Conservation (phyloP, 2,329 filamentous ascomycete genomes). For the Diaporthe ilicicola region DNA sequence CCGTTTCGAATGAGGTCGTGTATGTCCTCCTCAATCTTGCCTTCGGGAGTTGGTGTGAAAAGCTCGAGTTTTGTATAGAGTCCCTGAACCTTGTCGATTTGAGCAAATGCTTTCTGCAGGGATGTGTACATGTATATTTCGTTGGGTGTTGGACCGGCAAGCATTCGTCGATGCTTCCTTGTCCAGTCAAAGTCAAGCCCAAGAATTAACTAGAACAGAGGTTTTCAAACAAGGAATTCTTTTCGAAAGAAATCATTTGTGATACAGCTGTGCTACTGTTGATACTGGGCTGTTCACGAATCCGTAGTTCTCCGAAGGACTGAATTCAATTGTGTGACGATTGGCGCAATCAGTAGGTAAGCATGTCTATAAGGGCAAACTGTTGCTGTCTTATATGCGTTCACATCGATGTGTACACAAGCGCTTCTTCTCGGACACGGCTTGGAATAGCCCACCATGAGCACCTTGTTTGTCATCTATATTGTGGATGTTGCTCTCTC, state of each 20-base stretch:
- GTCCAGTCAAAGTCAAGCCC: not conserved
- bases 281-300: not conserved
- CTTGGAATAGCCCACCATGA: too few species aligned
- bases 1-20: not conserved
- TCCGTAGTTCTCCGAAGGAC: rapidly evolving
- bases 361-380: too few species aligned
- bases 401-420: too few species aligned
- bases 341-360: rapidly evolving
- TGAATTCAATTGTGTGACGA: not conserved
- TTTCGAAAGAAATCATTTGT: rapidly evolving
- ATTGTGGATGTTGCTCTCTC: not conserved
- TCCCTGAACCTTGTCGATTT: not conserved
- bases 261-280: not conserved
- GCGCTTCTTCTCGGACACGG: not conserved
- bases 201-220: not conserved
- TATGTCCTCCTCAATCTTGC: not conserved
- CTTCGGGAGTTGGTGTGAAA: not conserved
- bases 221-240: not conserved
- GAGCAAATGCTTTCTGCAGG: not conserved
- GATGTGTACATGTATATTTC: not conserved
- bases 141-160: not conserved
- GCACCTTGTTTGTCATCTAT: not conserved
- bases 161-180: not conserved
- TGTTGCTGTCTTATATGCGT: not conserved
- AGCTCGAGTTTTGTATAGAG: not conserved